These are phyloP conservation scores for Coleophoma eucalyptorum DNA, from an alignment of 2,329 filamentous ascomycete genomes.

Conservation along the genomic window DNA sequence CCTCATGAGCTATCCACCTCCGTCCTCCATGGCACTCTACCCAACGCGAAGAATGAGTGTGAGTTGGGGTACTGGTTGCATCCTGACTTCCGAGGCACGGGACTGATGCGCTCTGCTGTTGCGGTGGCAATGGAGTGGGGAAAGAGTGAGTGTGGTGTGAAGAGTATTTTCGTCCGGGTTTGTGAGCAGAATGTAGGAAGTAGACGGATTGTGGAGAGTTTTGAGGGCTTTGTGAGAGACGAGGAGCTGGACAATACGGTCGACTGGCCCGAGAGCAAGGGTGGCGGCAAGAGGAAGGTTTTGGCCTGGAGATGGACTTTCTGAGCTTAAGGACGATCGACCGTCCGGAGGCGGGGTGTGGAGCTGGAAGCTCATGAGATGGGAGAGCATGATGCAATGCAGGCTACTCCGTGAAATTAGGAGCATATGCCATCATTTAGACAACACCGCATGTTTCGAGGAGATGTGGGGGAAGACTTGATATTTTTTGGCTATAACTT, in stretches of 20 bases:
- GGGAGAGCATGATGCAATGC: no score
- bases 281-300: slow-evolving; percentile 9
- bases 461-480: no score
- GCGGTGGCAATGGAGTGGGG: slow-evolving; percentile 7
- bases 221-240: slow-evolving; percentile 5
- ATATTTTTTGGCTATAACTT: no score
- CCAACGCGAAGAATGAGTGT: background rate
- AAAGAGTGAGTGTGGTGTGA: slow-evolving; percentile 2
- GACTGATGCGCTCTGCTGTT: slow-evolving; percentile 9
- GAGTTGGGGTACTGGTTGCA: slow-evolving; percentile 12
- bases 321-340: no score
- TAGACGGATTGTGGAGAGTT: slow-evolving; percentile 4
- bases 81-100: slow-evolving; percentile 7
- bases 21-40: no score
- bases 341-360: no score
- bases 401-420: no score
- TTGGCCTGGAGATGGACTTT: slow-evolving; percentile 4
- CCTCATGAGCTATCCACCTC: background rate
- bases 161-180: slow-evolving; percentile 4
- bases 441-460: no score
- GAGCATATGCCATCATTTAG: no score
- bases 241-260: background rate
- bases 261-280: slow-evolving; percentile 12
- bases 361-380: no score
- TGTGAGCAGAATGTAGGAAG: slow-evolving; percentile 9